A percentile compares a stretch with the other conserved stretches of the same genome.
Conservation (phyloP, 345 rosid species). For the Salix koriyanagi region DNA sequence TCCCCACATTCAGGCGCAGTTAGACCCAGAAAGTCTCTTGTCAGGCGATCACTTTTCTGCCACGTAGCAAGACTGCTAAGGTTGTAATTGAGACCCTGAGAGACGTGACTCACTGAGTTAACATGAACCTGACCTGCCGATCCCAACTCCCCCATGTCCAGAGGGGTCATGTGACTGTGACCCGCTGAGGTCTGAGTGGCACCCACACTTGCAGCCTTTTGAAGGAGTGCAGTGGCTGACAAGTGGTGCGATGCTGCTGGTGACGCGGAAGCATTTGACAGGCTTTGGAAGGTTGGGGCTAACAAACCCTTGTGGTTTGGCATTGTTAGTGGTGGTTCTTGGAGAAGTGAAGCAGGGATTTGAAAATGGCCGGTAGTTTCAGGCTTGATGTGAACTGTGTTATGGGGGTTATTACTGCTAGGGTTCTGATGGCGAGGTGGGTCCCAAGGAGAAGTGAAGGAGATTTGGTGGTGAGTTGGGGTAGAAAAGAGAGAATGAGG, state of each 20-base stretch:
- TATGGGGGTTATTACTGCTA: constrained; percentile 10
- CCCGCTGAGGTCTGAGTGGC: constrained; percentile 33
- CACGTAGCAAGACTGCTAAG: constrained; percentile 43
- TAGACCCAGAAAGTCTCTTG: constrained; percentile 80
- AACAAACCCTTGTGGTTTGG: constrained; percentile 15
- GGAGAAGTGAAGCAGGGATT: constrained; percentile 26
- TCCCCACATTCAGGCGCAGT: constrained; percentile 25
- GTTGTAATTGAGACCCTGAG: constrained; percentile 26
- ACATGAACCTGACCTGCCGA: background rate
- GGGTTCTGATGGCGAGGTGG: constrained; percentile 38
- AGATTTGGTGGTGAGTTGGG: constrained; percentile 21
- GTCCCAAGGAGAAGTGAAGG: constrained; percentile 31
- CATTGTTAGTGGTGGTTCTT: constrained; percentile 13
- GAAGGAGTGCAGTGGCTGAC: constrained; percentile 95
- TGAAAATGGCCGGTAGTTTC: constrained; percentile 33
- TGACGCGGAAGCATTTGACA: constrained; percentile 28
- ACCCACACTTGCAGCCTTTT: constrained; percentile 65
- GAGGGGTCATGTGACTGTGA: constrained; percentile 28
- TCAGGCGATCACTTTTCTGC: constrained; percentile 61
- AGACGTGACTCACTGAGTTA: constrained; percentile 23
- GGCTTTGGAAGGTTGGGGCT: constrained; percentile 34
- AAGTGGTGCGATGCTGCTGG: constrained; percentile 37
- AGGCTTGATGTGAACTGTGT: constrained; percentile 37
- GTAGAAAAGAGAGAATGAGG: constrained; percentile 26
- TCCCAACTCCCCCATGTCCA: constrained; percentile 27